These are phyloP conservation scores for Sisymbrium irio DNA, from an alignment of 345 rosid species.

Conservation along the genomic window DNA sequence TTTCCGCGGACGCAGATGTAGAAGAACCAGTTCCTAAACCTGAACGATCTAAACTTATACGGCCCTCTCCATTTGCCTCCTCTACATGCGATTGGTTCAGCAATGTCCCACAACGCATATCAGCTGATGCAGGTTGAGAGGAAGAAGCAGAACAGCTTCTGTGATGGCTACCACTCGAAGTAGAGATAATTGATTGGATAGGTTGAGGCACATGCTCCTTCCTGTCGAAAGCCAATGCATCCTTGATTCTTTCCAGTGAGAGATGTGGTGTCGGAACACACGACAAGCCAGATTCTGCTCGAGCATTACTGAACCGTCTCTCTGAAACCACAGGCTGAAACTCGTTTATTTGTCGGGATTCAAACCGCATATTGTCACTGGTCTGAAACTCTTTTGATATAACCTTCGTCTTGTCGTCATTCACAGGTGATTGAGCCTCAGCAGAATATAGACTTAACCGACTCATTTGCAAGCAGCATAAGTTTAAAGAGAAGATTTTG, in stretches of 20 bases:
- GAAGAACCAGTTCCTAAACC: slow-evolving; percentile 31
- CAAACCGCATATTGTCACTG: slow-evolving; percentile 27
- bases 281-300: slow-evolving; percentile 3
- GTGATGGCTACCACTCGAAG: slow-evolving; percentile 27
- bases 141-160: slow-evolving; percentile 25
- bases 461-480: slow-evolving; percentile 29
- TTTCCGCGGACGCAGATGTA: slow-evolving; percentile 18
- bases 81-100: slow-evolving; percentile 34
- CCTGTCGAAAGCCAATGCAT: slow-evolving; percentile 33
- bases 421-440: slow-evolving; percentile 25
- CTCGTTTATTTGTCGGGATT: slow-evolving; percentile 24
- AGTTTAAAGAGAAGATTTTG: slow-evolving; percentile 4
- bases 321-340: slow-evolving; percentile 27
- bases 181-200: slow-evolving; percentile 32
- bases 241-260: slow-evolving; percentile 28
- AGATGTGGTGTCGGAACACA: slow-evolving; percentile 23
- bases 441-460: slow-evolving; percentile 27
- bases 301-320: slow-evolving; percentile 20
- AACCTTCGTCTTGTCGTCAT: slow-evolving; percentile 14
- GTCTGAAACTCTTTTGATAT: slow-evolving; percentile 8
- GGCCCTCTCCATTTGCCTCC: slow-evolving; percentile 36
- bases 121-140: slow-evolving; percentile 26
- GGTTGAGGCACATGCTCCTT: slow-evolving; percentile 26
- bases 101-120: slow-evolving; percentile 24
- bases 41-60: slow-evolving; percentile 30